Evolutionary conservation across 1,139 yeast species (phyloP), one percentile per base, ranked within the genome.

Genomic region (Meyerozyma elateridarum): DNA sequence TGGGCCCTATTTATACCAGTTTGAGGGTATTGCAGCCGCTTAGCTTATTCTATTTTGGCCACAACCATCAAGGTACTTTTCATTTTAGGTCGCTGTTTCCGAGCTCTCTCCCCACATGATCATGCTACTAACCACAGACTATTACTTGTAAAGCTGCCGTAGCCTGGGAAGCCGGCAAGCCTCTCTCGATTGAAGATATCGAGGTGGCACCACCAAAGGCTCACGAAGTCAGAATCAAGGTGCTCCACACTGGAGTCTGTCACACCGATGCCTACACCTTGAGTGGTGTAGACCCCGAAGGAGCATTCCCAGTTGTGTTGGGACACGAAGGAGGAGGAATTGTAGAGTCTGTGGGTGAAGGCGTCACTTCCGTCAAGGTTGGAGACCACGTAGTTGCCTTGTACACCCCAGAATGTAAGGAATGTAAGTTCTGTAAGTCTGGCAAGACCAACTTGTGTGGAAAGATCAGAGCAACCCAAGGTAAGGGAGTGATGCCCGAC

Each of bases 281-380:
- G 46, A 81, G 94, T 34, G 99, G 98, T 36, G 74, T 70, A 37
- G 98, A 91, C 61, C 95, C 97, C 36, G 98, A 93, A 66, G 98
- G 97, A 48, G 85, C 84, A 15, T 89, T 88, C 76, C 97, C 97
- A 20, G 82, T 75, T 28, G 64, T 91, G 40, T 74, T 91, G 52
- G 97, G 98, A 40, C 97, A 91, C 59, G 97, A 89, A 63, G 96
- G 96, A 62, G 95, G 96, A 26, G 97, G 97, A 54, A 70, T 87
- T 42, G 96, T 89, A 29, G 96, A 87, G 66, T 75, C 87, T 34
- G 73, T 89, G 26, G 97, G 97, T 49, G 95, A 85, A 56, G 96
- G 89, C 41, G 96, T 89, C 38, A 80, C 89, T 45, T 76, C 62
- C 49, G 95, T 88, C 48, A 84, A 67, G 64, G 79, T 71, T 27